Base-by-base conservation (phyloP, 2,329 filamentous ascomycete species). In the Colletotrichum echinochloae region DNA sequence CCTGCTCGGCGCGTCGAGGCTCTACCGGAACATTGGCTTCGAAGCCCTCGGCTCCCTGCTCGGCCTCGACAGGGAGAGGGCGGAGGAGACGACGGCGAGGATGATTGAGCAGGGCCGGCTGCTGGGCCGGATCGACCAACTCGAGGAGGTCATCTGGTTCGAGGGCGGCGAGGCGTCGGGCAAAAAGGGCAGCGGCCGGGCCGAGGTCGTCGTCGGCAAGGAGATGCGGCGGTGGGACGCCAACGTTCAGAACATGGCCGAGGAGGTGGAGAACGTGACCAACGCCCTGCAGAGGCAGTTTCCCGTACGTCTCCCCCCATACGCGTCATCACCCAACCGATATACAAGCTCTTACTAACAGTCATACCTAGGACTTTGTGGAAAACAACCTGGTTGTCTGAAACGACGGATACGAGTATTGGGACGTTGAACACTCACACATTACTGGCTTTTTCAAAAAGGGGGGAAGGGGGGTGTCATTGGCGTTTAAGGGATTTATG, bases 31-130 rank as follows among this genome's bases (percentile, higher is more conserved):
- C 78, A 95, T 95, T 72, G 86, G 86, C 5, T 90, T 94, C 74
- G 91, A 92, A 67, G 90, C 91, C 33, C 86, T 99, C 1, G 96
- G 91, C 0, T 83, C 86, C 48, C 86, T 98, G 46, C 84, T 99
- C 18, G 94, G 93, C 0, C 86, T 98, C 5, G 89, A 93, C 69
- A 89, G 89, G 0, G 92, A 93, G 61, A 92, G 91, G 79, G 95
- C 95, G 4, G 96, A 99, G 84, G 91, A 92, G 69, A 98, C 96
- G 64, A 96, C 95, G 16, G 94, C 95, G 5, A 88, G 90, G 75
- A 99, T 99, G 96, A 94, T 99, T 76, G 95, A 98, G 84, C 95
- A 98, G 81, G 94, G 94, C 12, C 90, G 96, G 39, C 82, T 99
- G 61, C 89, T 92, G 3, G 96, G 95, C 9, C 90, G 92, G 67